Percentiles rank a stretch among this genome's conserved stretches.
phyloP scores from a whole-genome alignment of 441 rosid genomes.

The Euphorbia celastroides region DNA sequence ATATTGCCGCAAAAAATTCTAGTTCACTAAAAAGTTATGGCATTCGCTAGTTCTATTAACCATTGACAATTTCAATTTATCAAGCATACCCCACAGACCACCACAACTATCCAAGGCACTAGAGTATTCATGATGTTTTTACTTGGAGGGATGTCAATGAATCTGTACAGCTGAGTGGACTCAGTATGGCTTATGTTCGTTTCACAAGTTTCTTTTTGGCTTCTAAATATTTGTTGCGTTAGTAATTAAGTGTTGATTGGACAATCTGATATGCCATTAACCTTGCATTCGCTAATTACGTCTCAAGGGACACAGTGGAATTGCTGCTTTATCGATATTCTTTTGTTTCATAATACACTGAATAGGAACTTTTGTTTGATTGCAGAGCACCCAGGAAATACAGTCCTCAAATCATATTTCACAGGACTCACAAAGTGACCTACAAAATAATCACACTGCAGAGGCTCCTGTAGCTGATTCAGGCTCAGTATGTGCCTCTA shows the following conservation, averaged over 20 bases:
- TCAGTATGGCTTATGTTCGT: background rate
- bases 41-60: background rate
- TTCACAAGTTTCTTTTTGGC: background rate
- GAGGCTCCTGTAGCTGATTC: slow-evolving; percentile 79
- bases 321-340: background rate
- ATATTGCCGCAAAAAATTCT: background rate
- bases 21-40: background rate
- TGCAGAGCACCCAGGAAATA: slow-evolving; percentile 68
- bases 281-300: background rate
- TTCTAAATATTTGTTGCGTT: slow-evolving; percentile 1
- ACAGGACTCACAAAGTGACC: slow-evolving; percentile 80
- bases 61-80: background rate
- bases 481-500: slow-evolving; percentile 78
- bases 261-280: background rate
- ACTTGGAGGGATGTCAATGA: background rate
- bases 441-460: slow-evolving; percentile 53
- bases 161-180: too few relatives aligned
- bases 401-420: slow-evolving; percentile 63
- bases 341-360: background rate
- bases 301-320: background rate
- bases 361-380: slow-evolving; percentile 15
- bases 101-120: background rate
- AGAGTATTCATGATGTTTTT: background rate
- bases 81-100: background rate
- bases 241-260: background rate